These are phyloP conservation scores for Brettanomyces custersianus DNA, from an alignment of 805 yeast genomes.

Conservation along the genomic window DNA sequence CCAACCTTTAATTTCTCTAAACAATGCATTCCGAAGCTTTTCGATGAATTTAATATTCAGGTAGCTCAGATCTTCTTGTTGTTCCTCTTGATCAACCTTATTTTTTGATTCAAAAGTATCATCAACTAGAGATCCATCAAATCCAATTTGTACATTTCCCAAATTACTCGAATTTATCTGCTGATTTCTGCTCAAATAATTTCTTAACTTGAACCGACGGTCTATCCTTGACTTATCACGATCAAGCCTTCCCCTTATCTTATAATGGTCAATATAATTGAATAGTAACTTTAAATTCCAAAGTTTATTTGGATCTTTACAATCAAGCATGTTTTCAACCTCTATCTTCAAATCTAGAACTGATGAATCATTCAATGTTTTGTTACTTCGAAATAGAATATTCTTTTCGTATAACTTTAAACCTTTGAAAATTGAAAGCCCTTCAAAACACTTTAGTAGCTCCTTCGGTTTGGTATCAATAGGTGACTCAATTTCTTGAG, in stretches of 20 bases:
- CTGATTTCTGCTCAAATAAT: neutral
- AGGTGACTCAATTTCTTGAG: neutral
- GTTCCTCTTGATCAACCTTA: neutral
- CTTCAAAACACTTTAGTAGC: constrained; percentile 9
- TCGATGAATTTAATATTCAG: constrained; percentile 45
- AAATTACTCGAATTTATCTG: neutral
- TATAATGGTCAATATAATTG: constrained; percentile 41
- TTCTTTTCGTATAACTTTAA: constrained; percentile 17
- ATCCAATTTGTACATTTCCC: neutral
- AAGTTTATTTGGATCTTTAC: constrained; percentile 44
- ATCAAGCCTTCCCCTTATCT: neutral
- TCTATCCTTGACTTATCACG: neutral
- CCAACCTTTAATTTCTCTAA: constrained; percentile 18
- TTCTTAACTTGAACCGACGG: neutral
- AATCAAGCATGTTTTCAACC: constrained; percentile 31
- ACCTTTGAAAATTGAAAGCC: constrained; percentile 12
- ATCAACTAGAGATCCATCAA: neutral
- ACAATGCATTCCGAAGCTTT: constrained; percentile 35
- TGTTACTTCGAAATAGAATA: constrained; percentile 7
- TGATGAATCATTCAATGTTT: constrained; percentile 27
- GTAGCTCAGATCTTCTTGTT: constrained; percentile 31
- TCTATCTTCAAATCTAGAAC: constrained; percentile 51
- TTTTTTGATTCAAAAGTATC: constrained; percentile 2
- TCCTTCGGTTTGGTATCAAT: too few relatives aligned
- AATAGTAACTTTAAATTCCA: constrained; percentile 58